phyloP scores from a whole-genome alignment of 345 rosid species.

The Citrus inodora region DNA sequence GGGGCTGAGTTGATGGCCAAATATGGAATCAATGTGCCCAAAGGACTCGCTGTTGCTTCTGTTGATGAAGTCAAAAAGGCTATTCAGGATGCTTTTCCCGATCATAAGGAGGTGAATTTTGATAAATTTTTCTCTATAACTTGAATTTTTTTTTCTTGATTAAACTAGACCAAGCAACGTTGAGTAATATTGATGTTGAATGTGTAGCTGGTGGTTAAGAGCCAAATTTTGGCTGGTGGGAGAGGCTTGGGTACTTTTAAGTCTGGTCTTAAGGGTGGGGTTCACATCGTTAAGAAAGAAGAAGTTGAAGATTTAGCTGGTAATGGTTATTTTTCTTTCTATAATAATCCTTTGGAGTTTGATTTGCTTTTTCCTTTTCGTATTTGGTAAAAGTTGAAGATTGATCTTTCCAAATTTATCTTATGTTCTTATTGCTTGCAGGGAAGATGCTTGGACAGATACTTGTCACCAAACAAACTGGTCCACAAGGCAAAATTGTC shows the following conservation, averaged over 20 bases:
- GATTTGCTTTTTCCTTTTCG: not conserved
- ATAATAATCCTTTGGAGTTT: not conserved
- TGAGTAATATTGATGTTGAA: not conserved
- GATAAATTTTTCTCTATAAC: not conserved
- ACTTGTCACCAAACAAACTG: slow-evolving; percentile 98
- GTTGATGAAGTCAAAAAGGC: slow-evolving; percentile 60
- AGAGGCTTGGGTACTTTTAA: slow-evolving; percentile 94
- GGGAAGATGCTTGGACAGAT: slow-evolving; percentile 98
- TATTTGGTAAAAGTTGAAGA: not conserved
- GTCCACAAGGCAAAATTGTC: slow-evolving; percentile 93
- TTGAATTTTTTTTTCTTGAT: not conserved
- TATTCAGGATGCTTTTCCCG: slow-evolving; percentile 57
- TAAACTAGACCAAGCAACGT: too few species aligned
- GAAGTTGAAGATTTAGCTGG: slow-evolving; percentile 82
- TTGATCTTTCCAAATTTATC: not conserved
- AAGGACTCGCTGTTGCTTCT: slow-evolving; percentile 79
- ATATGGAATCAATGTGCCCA: slow-evolving; percentile 89
- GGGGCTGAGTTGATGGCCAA: slow-evolving; percentile 95
- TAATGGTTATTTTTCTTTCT: slow-evolving; percentile 13
- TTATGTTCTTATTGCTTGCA: slow-evolving; percentile 27
- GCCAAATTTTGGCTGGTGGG: slow-evolving; percentile 99
- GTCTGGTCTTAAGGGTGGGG: slow-evolving; percentile 91
- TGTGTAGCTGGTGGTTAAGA: slow-evolving; percentile 87
- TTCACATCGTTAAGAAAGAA: slow-evolving; percentile 79
- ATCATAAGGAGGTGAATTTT: slow-evolving; percentile 61